phyloP scores from a whole-genome alignment of 2,329 filamentous ascomycete genomes.

The Ambrosiella beaveri region DNA sequence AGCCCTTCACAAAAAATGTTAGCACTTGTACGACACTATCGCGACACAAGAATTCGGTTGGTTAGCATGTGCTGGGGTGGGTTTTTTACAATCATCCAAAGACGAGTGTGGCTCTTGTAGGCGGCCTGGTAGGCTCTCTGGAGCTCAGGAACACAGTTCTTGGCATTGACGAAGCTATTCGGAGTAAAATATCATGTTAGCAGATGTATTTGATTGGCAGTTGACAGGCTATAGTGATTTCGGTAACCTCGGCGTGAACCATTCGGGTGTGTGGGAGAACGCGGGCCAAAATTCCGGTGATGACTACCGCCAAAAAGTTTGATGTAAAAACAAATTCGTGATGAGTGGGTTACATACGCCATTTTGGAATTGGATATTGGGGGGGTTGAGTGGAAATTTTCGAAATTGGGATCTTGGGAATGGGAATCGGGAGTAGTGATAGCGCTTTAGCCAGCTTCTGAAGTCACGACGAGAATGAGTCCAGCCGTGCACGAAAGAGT shows the following conservation, averaged over 20 bases:
- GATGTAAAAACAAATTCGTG: neutral
- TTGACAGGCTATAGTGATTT: neutral
- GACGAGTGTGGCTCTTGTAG: conserved; percentile 48
- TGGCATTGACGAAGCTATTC: conserved; percentile 45
- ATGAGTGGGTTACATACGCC: conserved; percentile 18
- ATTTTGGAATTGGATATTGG: conserved; percentile 20
- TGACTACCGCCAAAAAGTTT: neutral
- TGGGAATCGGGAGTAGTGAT: conserved; percentile 2
- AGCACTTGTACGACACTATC: conserved; percentile 5
- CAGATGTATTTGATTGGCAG: conserved; percentile 8
- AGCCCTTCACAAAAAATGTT: conserved; percentile 29
- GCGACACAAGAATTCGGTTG: neutral
- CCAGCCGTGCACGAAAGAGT: conserved; percentile 7
- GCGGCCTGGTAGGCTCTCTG: conserved; percentile 61
- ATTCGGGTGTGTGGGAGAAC: neutral
- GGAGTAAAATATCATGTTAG: conserved; percentile 16
- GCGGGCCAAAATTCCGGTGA: neutral
- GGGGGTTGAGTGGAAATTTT: neutral
- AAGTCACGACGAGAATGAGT: conserved; percentile 7
- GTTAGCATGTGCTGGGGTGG: neutral
- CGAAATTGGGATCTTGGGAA: neutral
- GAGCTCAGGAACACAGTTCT: conserved; percentile 59
- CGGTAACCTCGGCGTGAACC: neutral
- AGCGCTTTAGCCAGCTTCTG: neutral
- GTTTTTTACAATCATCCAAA: conserved; percentile 61